phyloP scores from a whole-genome alignment of 108 stramenopile genomes.

The Cyclostephanos invisitatus region DNA sequence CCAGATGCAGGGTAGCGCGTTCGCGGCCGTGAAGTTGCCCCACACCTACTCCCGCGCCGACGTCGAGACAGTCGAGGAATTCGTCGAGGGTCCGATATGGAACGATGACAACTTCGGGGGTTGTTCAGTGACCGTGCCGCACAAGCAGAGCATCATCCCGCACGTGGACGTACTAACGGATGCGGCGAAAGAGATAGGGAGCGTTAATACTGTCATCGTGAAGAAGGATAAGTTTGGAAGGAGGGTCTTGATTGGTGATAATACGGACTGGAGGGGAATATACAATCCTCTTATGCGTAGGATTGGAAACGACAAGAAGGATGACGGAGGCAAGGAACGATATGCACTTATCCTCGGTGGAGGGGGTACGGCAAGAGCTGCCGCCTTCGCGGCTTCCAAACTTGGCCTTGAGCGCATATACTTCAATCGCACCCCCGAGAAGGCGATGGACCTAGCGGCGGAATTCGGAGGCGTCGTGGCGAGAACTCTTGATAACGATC shows the following conservation, averaged over 20 bases:
- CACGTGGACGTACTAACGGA: constrained; percentile 91
- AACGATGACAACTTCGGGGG: constrained; percentile 86
- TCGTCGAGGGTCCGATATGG: constrained; percentile 83
- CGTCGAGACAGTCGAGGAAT: constrained; percentile 80
- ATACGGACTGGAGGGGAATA: constrained; percentile 99
- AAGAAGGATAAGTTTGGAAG: constrained; percentile 61
- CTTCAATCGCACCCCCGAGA: constrained; percentile 92
- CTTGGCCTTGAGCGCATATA: constrained; percentile 87
- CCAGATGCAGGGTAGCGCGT: constrained; percentile 95
- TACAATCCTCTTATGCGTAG: constrained; percentile 83
- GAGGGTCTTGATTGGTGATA: constrained; percentile 89
- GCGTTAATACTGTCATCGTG: constrained; percentile 94
- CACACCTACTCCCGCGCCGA: constrained; percentile 86
- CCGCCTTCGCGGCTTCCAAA: constrained; percentile 82
- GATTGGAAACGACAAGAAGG: constrained; percentile 49
- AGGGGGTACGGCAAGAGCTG: constrained; percentile 97
- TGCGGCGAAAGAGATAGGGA: constrained; percentile 94
- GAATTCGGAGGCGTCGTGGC: constrained; percentile 88
- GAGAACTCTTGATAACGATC: constrained; percentile 54
- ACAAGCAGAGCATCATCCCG: constrained; percentile 94
- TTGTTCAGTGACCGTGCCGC: constrained; percentile 96
- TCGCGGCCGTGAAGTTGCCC: constrained; percentile 80
- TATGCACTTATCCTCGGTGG: constrained; percentile 93
- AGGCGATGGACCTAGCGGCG: constrained; percentile 87
- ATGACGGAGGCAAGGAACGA: constrained; percentile 18